Evolutionary conservation across 345 rosid species (phyloP).

Genomic region (Brassica rapa): DNA sequence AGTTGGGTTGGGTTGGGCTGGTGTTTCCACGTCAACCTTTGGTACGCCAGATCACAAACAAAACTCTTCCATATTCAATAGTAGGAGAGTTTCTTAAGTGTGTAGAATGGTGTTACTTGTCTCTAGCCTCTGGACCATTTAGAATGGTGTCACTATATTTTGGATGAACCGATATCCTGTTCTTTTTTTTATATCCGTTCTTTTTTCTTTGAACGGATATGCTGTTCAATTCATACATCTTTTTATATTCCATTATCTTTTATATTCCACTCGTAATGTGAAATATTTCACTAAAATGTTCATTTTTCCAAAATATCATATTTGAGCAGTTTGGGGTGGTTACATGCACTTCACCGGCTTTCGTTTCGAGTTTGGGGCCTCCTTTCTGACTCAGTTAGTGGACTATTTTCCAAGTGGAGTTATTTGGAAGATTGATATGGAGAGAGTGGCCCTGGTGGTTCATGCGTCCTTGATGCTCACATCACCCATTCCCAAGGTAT

Average conservation of each 20-base stretch:
- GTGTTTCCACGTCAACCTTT: not conserved
- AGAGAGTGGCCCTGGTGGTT: not conserved
- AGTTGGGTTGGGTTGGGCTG: not conserved
- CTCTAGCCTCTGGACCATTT: not conserved
- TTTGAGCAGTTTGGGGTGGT: not conserved
- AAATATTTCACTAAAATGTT: not conserved
- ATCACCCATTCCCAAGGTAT: not conserved
- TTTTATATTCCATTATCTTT: not conserved
- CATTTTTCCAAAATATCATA: not conserved
- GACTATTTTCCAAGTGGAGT: not conserved
- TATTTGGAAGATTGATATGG: not conserved
- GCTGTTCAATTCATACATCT: not conserved
- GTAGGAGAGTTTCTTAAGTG: not conserved
- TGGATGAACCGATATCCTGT: not conserved
- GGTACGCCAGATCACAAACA: not conserved
- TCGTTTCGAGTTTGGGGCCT: not conserved
- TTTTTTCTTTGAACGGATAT: not conserved
- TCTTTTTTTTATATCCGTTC: too few relatives aligned
- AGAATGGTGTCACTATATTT: too few relatives aligned
- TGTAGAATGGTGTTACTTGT: not conserved
- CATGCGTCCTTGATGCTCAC: constrained; percentile 6
- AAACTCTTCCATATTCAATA: not conserved
- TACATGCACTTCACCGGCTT: not conserved
- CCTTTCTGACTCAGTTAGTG: not conserved
- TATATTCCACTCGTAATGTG: not conserved